Base-by-base conservation (phyloP, 177 flowering plant species). In the Vitis hybrid region DNA sequence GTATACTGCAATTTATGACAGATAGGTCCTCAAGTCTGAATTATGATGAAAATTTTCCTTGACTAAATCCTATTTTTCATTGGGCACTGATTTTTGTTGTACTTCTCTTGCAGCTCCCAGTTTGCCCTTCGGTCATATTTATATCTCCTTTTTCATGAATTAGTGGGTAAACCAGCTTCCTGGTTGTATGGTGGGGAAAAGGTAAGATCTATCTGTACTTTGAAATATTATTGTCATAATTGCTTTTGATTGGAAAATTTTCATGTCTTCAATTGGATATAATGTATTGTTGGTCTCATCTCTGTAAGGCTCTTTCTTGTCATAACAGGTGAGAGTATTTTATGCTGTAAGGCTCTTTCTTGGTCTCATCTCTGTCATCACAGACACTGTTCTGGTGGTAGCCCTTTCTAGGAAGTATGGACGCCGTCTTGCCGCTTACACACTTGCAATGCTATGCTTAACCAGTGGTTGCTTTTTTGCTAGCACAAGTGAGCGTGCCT, bases 391-490 rank as follows among this genome's bases (percentile, higher is more conserved):
- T 62, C 80, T 95, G 67, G 94, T 95, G 1, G 93, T 95, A 54
- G 98, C 97, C 30, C 86, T 95, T 71, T 86, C 98, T 9, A 85
- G 90, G 78, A 95, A 88, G 82, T 95, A 91, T 84, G 99, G 99
- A 67, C 91, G 85, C 73, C 91, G 99, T 11, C 82, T 95, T 77
- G 98, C 90, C 64, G 82, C 91, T 62, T 95, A 95, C 82, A 67
- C 99, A 12, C 90, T 95, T 51, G 96, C 98, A 54, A 90, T 95
- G 97, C 84, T 95, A 12, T 93, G 99, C 86, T 83, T 95, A 72
- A 85, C 97, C 52, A 95, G 98, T 74, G 99, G 99, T 52, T 95
- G 96, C 74, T 95, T 90, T 75, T 95, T 93, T 68, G 99, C 99
- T 69, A 93, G 98, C 86, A 93, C 99, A 52, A 93, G 99, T 94